These are phyloP conservation scores for Vicia faba DNA, from an alignment of 306 rosid genomes.

Conservation along the genomic window DNA sequence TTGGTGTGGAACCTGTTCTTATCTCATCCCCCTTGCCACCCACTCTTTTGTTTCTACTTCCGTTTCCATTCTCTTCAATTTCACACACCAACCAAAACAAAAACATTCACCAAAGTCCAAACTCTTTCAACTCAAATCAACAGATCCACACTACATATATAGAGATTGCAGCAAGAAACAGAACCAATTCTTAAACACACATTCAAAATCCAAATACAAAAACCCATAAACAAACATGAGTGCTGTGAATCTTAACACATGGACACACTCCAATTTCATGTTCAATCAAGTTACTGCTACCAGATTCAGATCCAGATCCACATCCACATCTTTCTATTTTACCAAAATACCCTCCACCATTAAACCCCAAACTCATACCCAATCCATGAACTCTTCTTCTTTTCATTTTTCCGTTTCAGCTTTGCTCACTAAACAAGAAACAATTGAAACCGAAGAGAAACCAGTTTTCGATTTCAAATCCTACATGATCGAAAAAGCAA, in stretches of 20 bases:
- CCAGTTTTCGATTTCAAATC: conserved; percentile 59
- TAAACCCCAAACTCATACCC: conserved; percentile 1
- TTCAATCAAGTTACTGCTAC: conserved; percentile 37
- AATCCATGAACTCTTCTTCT: neutral
- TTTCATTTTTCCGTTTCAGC: conserved; percentile 52
- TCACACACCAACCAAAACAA: neutral
- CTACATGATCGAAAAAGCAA: conserved; percentile 55
- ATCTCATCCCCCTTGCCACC: neutral
- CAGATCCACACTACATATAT: neutral
- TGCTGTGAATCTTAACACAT: conserved; percentile 53
- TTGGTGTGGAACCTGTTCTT: neutral
- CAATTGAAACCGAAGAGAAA: conserved; percentile 34
- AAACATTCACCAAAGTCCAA: neutral
- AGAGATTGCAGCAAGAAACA: neutral
- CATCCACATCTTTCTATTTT: conserved; percentile 46
- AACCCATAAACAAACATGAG: conserved; percentile 47
- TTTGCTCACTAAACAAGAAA: conserved; percentile 54
- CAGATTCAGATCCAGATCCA: neutral
- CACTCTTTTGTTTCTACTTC: neutral
- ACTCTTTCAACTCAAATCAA: neutral
- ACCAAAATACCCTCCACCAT: conserved; percentile 31
- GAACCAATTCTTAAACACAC: neutral
- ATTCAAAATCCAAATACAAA: too few relatives aligned
- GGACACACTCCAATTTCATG: conserved; percentile 53
- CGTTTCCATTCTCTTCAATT: neutral